A percentile compares a stretch with the other conserved stretches of the same genome.
phyloP scores from a whole-genome alignment of 2,329 filamentous ascomycete species.

The Aspergillus eucalypticola region DNA sequence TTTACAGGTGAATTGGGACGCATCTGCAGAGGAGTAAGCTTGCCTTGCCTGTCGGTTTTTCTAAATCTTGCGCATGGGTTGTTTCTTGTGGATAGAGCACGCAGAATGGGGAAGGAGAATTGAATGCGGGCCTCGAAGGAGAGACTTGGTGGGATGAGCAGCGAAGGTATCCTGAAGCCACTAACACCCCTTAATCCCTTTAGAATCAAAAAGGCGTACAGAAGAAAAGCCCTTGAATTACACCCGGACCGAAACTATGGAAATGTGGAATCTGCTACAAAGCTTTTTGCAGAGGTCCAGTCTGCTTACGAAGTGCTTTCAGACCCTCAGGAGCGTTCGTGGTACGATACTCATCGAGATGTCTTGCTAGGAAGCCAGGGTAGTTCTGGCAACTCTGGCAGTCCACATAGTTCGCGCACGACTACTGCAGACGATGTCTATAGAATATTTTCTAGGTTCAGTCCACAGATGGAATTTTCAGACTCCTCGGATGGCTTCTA shows the following conservation, averaged over 20 bases:
- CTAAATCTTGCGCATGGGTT: background rate
- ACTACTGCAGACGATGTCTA: slow-evolving; percentile 81
- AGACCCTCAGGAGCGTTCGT: slow-evolving; percentile 90
- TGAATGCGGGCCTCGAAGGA: background rate
- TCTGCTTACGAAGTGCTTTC: slow-evolving; percentile 94
- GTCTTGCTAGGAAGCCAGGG: slow-evolving; percentile 72
- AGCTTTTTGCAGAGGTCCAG: slow-evolving; percentile 86
- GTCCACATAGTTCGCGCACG: slow-evolving; percentile 69
- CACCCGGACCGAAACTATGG: slow-evolving; percentile 93
- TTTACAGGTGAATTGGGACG: slow-evolving; percentile 69
- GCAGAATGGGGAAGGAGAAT: background rate
- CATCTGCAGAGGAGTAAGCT: slow-evolving; percentile 76
- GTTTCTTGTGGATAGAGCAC: background rate
- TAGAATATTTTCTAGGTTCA: slow-evolving; percentile 76
- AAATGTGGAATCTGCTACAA: slow-evolving; percentile 79
- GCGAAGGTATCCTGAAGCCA: background rate
- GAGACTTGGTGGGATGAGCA: background rate
- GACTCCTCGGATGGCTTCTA: slow-evolving; percentile 84
- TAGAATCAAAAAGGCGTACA: slow-evolving; percentile 91
- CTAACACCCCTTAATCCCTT: slow-evolving; percentile 4
- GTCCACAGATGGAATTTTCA: slow-evolving; percentile 73
- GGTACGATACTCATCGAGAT: slow-evolving; percentile 95
- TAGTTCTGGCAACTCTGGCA: slow-evolving; percentile 49
- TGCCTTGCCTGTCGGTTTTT: slow-evolving; percentile 8
- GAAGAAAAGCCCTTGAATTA: slow-evolving; percentile 83